A percentile compares a stretch with the other conserved stretches of the same genome.
phyloP scores from a whole-genome alignment of 2,329 filamentous ascomycete species.

The Laburnicola sp. region DNA sequence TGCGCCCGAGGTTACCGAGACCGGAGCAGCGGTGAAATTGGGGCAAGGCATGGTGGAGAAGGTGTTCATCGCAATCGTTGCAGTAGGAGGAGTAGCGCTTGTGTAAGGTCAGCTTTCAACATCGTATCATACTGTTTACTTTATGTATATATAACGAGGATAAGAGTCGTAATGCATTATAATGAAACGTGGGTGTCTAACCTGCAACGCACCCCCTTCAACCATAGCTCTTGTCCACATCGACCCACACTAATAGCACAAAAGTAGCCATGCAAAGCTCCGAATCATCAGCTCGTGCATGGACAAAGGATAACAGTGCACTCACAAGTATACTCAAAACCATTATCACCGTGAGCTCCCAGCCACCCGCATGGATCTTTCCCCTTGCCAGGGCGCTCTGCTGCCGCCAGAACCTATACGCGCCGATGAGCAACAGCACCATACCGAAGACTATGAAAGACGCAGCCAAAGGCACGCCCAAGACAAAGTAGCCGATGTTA shows the following conservation, averaged over 20 bases:
- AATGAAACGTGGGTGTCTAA: too few relatives aligned
- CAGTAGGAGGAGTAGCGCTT: background rate
- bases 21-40: background rate
- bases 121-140: too few relatives aligned
- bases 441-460: conserved; percentile 55
- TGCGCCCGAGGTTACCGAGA: background rate
- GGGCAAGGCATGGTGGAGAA: background rate
- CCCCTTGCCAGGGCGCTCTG: conserved; percentile 63
- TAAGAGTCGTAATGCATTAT: background rate
- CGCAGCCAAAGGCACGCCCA: conserved; percentile 63
- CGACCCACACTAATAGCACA: background rate
- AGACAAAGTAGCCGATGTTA: conserved; percentile 61
- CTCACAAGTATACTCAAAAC: conserved; percentile 54
- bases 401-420: conserved; percentile 62
- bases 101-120: background rate
- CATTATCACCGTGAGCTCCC: conserved; percentile 59
- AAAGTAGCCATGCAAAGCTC: conserved; percentile 18
- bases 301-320: conserved; percentile 17
- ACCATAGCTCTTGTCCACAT: conserved; percentile 13
- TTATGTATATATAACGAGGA: background rate
- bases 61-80: background rate
- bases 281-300: conserved; percentile 10
- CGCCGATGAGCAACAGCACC: conserved; percentile 57
- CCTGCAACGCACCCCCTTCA: background rate
- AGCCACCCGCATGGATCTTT: conserved; percentile 61